A percentile compares a stretch with the other conserved stretches of the same genome.
phyloP scores from a whole-genome alignment of 345 rosid genomes.

The Turritis glabra region DNA sequence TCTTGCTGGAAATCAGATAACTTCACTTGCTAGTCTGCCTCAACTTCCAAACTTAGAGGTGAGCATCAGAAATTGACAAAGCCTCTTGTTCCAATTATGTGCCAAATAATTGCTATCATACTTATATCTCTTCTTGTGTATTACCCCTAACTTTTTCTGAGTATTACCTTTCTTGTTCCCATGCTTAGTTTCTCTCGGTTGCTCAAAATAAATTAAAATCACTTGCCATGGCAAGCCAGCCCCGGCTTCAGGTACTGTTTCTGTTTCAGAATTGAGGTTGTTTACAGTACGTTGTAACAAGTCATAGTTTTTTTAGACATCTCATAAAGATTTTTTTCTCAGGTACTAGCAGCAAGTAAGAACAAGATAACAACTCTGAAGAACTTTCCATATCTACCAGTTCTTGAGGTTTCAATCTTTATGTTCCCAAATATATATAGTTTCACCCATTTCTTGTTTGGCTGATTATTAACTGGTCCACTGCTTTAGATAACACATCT shows the following conservation, averaged over 20 bases:
- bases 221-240: slow-evolving; percentile 97
- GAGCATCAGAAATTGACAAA: slow-evolving; percentile 30
- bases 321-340: slow-evolving; percentile 19
- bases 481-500: not conserved
- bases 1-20: slow-evolving; percentile 98
- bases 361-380: slow-evolving; percentile 88
- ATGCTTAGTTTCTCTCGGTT: slow-evolving; percentile 86
- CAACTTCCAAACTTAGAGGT: slow-evolving; percentile 98
- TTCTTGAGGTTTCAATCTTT: slow-evolving; percentile 68
- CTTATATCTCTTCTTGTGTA: slow-evolving; percentile 6
- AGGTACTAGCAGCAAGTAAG: slow-evolving; percentile 99
- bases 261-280: slow-evolving; percentile 14
- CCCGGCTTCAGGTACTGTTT: slow-evolving; percentile 82
- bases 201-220: slow-evolving; percentile 96
- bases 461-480: slow-evolving; percentile 1
- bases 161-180: not conserved
- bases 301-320: slow-evolving; percentile 7
- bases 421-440: not conserved
- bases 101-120: slow-evolving; percentile 17
- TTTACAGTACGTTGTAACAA: slow-evolving; percentile 12
- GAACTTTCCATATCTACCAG: slow-evolving; percentile 88
- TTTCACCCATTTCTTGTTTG: not conserved
- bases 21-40: slow-evolving; percentile 89
- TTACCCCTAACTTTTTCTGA: not conserved
- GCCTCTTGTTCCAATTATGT: slow-evolving; percentile 1